These are phyloP conservation scores for Phytopythium boreale DNA, from an alignment of 352 stramenopile genomes.

Conservation along the genomic window DNA sequence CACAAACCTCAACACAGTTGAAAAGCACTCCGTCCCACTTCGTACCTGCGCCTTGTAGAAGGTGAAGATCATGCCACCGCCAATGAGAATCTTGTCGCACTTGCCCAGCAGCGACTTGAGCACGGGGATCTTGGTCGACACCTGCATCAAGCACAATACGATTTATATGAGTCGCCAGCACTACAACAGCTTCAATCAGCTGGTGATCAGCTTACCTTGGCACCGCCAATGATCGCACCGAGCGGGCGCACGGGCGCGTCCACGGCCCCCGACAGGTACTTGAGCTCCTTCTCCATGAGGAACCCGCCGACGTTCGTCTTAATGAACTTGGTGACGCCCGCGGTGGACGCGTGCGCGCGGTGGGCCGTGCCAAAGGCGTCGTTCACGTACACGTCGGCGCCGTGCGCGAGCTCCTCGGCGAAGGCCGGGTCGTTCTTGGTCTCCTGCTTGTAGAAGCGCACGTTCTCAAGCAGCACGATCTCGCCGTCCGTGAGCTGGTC, in stretches of 20 bases:
- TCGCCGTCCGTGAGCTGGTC: conserved; percentile 87
- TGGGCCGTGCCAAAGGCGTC: conserved; percentile 98
- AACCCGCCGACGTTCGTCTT: conserved; percentile 92
- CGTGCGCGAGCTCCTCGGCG: conserved; percentile 87
- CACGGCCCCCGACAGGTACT: conserved; percentile 92
- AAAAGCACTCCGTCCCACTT: too few species aligned
- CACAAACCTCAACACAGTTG: too few species aligned
- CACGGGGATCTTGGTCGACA: conserved; percentile 95
- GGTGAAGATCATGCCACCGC: conserved; percentile 97
- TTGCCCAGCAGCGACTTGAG: conserved; percentile 95
- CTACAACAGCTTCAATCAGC: neutral
- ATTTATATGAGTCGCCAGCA: neutral
- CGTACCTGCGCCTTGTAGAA: conserved; percentile 93
- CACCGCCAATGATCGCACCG: conserved; percentile 94
- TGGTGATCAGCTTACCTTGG: conserved; percentile 72
- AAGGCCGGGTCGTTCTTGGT: conserved; percentile 66
- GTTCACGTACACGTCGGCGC: conserved; percentile 96
- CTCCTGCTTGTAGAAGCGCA: conserved; percentile 93
- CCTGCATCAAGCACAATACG: neutral
- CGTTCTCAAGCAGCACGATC: conserved; percentile 92
- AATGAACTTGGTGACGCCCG: conserved; percentile 96
- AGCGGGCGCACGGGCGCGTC: conserved; percentile 90
- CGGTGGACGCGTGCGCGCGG: conserved; percentile 96
- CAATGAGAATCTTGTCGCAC: conserved; percentile 96
- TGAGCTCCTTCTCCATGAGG: conserved; percentile 97